Conservation (phyloP, 2,329 filamentous ascomycete species). For the Hypoxylon sp. region DNA sequence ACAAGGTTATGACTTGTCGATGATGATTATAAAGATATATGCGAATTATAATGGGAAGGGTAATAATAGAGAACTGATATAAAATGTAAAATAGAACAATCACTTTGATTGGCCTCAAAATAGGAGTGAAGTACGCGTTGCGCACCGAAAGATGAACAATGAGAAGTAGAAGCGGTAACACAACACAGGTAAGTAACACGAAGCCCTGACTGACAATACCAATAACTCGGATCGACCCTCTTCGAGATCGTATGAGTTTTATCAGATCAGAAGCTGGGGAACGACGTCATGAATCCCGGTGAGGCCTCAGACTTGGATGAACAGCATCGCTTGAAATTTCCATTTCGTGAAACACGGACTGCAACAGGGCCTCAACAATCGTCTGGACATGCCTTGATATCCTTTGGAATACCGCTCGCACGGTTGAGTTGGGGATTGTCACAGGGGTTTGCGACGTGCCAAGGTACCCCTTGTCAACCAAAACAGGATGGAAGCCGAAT, state of each 20-base stretch:
- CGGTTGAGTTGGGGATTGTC: conserved; percentile 18
- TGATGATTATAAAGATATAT: too few species aligned
- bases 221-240: conserved; percentile 17
- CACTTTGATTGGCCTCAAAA: not conserved
- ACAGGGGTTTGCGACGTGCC: conserved; percentile 34
- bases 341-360: conserved; percentile 28
- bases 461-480: conserved; percentile 25
- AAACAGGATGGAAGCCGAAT: conserved; percentile 10
- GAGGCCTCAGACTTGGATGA: conserved; percentile 27
- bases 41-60: too few species aligned
- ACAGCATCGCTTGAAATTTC: conserved; percentile 25
- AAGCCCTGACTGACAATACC: conserved; percentile 12
- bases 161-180: not conserved
- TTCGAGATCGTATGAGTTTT: conserved; percentile 26
- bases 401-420: conserved; percentile 13
- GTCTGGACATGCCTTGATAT: conserved; percentile 28
- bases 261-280: conserved; percentile 20
- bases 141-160: not conserved
- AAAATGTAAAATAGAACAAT: not conserved
- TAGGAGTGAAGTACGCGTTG: not conserved
- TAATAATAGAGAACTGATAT: too few species aligned
- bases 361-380: conserved; percentile 21
- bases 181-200: conserved; percentile 4
- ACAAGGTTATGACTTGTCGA: not conserved
- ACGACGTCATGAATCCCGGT: conserved; percentile 26